Base-by-base conservation (phyloP, 1,284 basidiomycete genomes). In the Ustanciosporium gigantosporum region DNA sequence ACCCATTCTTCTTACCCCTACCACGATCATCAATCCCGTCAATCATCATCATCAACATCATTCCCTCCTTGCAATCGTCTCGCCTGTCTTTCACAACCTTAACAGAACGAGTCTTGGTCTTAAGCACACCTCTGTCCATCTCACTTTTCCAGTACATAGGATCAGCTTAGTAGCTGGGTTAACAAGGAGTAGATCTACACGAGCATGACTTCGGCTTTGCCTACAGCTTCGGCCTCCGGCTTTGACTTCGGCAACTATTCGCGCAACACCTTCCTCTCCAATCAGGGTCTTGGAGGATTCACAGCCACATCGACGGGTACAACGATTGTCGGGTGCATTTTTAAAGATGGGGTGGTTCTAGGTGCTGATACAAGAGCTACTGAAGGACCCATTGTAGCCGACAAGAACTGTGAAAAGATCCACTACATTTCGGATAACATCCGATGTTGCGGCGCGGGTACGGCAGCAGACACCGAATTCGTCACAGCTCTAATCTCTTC, bases 351-450 rank as follows among this genome's bases (percentile, higher is more conserved):
- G 4, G 87, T 99, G 53, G 86, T 96, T 14, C 85, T 99, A 11
- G 95, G 94, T 35, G 95, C 95, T 25, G 95, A 99, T 80, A 98
- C 95, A 0, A 84, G 94, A 72, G 91, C 93, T 2, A 97, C 94
- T 0, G 90, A 88, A 66, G 94, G 94, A 0, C 85, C 87, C 19
- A 97, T 99, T 68, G 91, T 99, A 14, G 93, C 93, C 9, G 94
- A 97, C 82, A 97, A 97, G 86, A 97, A 97, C 81, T 98, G 94
- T 80, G 94, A 97, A 82, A 98, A 98, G 91, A 99, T 99, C 74
- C 95, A 99, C 80, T 98, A 89, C 65, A 68, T 77, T 21, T 57
- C 68, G 19, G 69, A 73, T 39, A 70, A 67, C 50, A 98, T 99
- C 68, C 85, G 94, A 48, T 99, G 95, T 83, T 97, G 94, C 78